Evolutionary conservation across 495 filamentous ascomycete genomes (phyloP).

Genomic region (Penicillium verhagenii): DNA sequence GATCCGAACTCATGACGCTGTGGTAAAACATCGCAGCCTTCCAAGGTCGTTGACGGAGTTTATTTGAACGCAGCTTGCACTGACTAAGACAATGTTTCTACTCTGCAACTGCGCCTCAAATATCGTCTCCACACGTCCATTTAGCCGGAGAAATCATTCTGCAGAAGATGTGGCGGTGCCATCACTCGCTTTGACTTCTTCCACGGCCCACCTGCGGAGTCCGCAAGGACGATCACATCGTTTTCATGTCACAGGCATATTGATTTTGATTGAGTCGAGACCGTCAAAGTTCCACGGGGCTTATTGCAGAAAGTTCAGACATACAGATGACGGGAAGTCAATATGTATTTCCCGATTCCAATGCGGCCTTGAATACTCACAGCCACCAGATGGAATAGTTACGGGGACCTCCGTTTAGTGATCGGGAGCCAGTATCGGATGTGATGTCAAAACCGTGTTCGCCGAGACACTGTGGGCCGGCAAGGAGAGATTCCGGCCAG

Average conservation of each 20-base stretch:
- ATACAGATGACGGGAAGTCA: not conserved
- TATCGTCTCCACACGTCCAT: not conserved
- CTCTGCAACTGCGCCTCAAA: not conserved
- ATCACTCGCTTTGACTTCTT: not conserved
- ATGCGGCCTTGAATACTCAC: not conserved
- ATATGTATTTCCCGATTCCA: not conserved
- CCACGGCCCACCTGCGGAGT: slow-evolving; percentile 1
- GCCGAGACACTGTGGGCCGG: slow-evolving; percentile 11
- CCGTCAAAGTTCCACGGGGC: not conserved
- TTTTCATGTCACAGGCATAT: slow-evolving; percentile 11
- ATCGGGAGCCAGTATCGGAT: not conserved
- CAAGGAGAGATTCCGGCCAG: not conserved
- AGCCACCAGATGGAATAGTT: not conserved
- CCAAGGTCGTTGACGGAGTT: not conserved
- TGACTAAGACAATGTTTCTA: not conserved
- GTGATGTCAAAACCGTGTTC: slow-evolving; percentile 10
- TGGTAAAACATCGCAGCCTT: not conserved
- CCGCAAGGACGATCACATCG: slow-evolving; percentile 6
- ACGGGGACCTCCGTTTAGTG: not conserved
- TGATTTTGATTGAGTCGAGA: not conserved
- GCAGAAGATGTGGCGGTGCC: not conserved
- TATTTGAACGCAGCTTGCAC: not conserved
- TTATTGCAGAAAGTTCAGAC: not conserved
- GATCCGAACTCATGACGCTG: not conserved
- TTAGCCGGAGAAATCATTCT: not conserved